These are phyloP conservation scores for Suhomyces faveliae DNA, from an alignment of 805 yeast genomes.

Conservation along the genomic window DNA sequence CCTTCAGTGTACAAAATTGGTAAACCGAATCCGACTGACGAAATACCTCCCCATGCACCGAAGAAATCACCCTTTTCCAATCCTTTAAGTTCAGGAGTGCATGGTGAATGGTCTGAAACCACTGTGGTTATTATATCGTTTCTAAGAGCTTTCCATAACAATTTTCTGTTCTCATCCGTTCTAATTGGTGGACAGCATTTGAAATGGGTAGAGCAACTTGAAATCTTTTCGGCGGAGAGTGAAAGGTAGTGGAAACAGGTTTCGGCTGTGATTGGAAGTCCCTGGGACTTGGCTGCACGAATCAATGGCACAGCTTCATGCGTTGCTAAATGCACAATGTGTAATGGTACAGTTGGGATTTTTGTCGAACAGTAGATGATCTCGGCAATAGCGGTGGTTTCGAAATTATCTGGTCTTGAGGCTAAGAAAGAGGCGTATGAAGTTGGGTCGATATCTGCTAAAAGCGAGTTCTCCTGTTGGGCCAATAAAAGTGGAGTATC, in stretches of 20 bases:
- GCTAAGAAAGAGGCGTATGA: conserved; percentile 71
- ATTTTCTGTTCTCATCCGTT: conserved; percentile 63
- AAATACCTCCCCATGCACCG: conserved; percentile 95
- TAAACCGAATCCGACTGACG: conserved; percentile 89
- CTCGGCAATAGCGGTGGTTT: conserved; percentile 76
- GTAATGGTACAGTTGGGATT: conserved; percentile 66
- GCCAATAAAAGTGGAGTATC: conserved; percentile 44
- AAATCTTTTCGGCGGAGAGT: conserved; percentile 72
- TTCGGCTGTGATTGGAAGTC: conserved; percentile 75
- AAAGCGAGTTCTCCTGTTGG: conserved; percentile 36
- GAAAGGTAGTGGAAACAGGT: conserved; percentile 93
- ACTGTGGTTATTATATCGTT: conserved; percentile 72
- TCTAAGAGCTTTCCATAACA: conserved; percentile 76
- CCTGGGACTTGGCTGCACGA: conserved; percentile 56
- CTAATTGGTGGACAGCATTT: conserved; percentile 97
- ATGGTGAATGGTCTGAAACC: conserved; percentile 94
- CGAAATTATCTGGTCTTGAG: conserved; percentile 87
- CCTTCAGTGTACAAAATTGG: conserved; percentile 81
- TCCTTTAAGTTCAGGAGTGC: conserved; percentile 87
- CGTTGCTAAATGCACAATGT: conserved; percentile 88
- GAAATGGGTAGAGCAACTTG: conserved; percentile 75
- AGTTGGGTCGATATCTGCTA: conserved; percentile 54
- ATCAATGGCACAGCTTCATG: conserved; percentile 78
- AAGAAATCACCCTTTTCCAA: conserved; percentile 82
- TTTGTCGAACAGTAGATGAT: conserved; percentile 61